Evolutionary conservation across 805 yeast genomes (phyloP).

Genomic region (Candida saitoana): DNA sequence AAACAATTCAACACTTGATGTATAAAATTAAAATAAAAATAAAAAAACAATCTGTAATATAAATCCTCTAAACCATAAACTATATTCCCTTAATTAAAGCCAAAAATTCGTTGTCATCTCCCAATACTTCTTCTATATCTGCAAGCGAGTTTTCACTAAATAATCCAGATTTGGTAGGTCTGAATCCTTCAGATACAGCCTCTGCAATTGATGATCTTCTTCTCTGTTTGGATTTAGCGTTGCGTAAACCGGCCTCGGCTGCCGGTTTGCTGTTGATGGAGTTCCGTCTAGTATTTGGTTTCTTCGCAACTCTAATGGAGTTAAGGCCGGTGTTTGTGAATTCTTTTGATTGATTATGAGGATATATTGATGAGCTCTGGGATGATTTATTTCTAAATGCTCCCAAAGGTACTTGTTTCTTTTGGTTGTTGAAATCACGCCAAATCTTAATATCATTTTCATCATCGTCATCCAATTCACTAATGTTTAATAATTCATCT

Average conservation of each 20-base stretch:
- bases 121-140: conserved; percentile 67
- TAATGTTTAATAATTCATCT: conserved; percentile 83
- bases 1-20: not conserved
- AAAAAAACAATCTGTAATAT: not conserved
- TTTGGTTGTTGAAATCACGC: conserved; percentile 43
- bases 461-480: conserved; percentile 74
- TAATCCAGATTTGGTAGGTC: conserved; percentile 72
- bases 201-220: conserved; percentile 69
- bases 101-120: conserved; percentile 48
- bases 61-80: not conserved
- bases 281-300: conserved; percentile 2
- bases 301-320: conserved; percentile 7
- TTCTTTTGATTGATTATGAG: conserved; percentile 21
- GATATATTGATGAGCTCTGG: conserved; percentile 20
- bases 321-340: conserved; percentile 15
- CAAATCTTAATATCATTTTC: conserved; percentile 51
- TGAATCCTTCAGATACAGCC: conserved; percentile 70
- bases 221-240: conserved; percentile 27
- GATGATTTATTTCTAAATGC: conserved; percentile 78
- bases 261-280: not conserved
- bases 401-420: conserved; percentile 66
- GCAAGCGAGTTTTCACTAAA: conserved; percentile 72
- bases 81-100: conserved; percentile 31
- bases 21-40: not conserved
- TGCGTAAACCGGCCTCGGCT: not conserved